Evolutionary conservation across 1,139 yeast genomes (phyloP).

Genomic region (Blastobotrys proliferans): DNA sequence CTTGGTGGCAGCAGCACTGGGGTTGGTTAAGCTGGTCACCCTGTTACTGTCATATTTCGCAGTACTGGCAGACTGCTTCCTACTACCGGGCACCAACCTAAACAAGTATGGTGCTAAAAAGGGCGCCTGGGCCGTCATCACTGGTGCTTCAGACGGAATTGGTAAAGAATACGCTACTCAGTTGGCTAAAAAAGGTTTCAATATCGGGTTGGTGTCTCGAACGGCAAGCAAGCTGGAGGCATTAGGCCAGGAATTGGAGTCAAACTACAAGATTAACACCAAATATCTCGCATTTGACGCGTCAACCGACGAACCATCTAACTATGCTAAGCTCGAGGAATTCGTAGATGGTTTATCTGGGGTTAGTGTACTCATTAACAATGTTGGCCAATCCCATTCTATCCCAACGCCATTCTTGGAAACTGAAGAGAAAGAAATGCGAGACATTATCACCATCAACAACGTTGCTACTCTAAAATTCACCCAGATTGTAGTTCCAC

Average conservation of each 20-base stretch:
- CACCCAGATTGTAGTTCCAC: slow-evolving; percentile 73
- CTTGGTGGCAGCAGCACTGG: slow-evolving; percentile 35
- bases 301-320: slow-evolving; percentile 48
- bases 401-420: slow-evolving; percentile 92
- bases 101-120: slow-evolving; percentile 64
- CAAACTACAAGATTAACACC: slow-evolving; percentile 59
- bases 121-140: slow-evolving; percentile 81
- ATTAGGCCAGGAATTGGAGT: slow-evolving; percentile 58
- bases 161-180: slow-evolving; percentile 89
- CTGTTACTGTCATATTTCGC: slow-evolving; percentile 41
- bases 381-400: slow-evolving; percentile 92
- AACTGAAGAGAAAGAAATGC: slow-evolving; percentile 68
- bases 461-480: slow-evolving; percentile 78
- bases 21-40: slow-evolving; percentile 48
- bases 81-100: slow-evolving; percentile 62
- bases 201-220: slow-evolving; percentile 77
- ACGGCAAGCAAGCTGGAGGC: slow-evolving; percentile 71
- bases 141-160: slow-evolving; percentile 97
- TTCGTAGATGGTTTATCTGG: slow-evolving; percentile 44
- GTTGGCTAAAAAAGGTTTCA: slow-evolving; percentile 81
- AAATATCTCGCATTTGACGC: slow-evolving; percentile 77
- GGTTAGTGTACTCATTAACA: slow-evolving; percentile 76
- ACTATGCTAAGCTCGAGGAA: slow-evolving; percentile 51
- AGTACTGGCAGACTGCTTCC: slow-evolving; percentile 51
- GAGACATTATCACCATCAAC: slow-evolving; percentile 78